Evolutionary conservation across 2,329 filamentous ascomycete species (phyloP), one percentile per base, ranked within the genome.

Genomic region (Microcera coccophila): DNA sequence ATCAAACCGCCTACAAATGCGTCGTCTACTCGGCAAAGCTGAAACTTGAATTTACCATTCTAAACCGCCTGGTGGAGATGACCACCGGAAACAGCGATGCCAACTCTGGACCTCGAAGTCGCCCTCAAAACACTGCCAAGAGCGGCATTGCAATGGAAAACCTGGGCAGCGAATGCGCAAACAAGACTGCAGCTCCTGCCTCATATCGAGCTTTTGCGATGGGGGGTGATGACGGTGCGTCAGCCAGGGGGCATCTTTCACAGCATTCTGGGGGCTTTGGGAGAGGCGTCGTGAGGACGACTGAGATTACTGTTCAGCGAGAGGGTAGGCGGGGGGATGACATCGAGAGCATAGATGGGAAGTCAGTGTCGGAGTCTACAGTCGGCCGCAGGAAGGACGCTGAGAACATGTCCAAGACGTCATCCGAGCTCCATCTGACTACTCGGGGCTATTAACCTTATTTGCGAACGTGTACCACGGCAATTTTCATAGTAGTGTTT

Each of bases 21-120:
- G 59, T 65, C 16, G 62, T 65, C 3, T 69, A 69, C 45, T 63
- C 63, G 42, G 50, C 65, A 20, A 69, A 69, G 48, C 57, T 69
- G 40, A 69, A 69, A 48, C 50, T 68, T 7, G 67, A 69, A 22
- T 67, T 68, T 39, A 62, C 61, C 21, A 68, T 69, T 7, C 61
- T 69, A 20, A 69, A 68, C 44, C 62, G 62, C 9, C 54, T 69
- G 3, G 62, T 68, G 4, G 57, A 64, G 24, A 61, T 59, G 56
- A 59, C 56, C 2, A 58, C 56, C 1, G 54, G 56, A 0, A 54
- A 42, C 32, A 58, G 53, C 38, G 56, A 59, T 21, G 37, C 5
- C n/a, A 59, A 54, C 39, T 59, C 56, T 2, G 55, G 47, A 2
- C 50, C 50, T 0, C 45, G 55, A 10, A 59, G 55, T n/a, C 39